Base-by-base conservation (phyloP, 1,139 yeast genomes). In the Magnusiomyces ingens region DNA sequence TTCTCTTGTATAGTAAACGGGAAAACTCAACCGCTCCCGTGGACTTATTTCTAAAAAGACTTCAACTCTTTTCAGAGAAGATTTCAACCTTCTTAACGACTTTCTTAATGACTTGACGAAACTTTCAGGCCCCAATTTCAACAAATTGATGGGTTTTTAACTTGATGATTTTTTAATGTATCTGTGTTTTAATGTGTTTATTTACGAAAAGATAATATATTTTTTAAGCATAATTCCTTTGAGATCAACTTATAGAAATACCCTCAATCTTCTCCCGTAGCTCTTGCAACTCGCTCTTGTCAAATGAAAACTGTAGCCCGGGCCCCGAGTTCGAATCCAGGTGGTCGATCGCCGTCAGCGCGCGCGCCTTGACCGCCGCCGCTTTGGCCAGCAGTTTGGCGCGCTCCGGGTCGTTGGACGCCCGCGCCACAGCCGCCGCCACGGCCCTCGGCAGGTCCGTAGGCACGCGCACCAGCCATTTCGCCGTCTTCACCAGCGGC, bases 1-100 rank as follows among this genome's bases (percentile, higher is more conserved):
- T 38, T 11, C 36, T 8, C 32, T 50, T 47, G 19, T 19, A 36
- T 21, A 47, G 48, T 52, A 52, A 52, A 52, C 55, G 50, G 52
- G 32, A 22, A 19, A n/a, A 35, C 22, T 41, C 42, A 26, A 26
- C 32, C 32, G 32, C 32, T 26, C 32, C 32, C 32, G 32, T 26
- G 32, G 32, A 26, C 32, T 26, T 8, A 26, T 26, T 26, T 26
- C 32, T 26, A 26, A 26, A 26, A 35, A 22, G 32, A 26, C 32
- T 26, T 26, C 32, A 26, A 26, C 32, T 26, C 32, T 26, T 26
- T 35, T 45, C 18, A n/a, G 32, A n/a, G 37, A 29, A 11, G 38
- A 35, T 45, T 45, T 45, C 48, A 32, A 45, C 40, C 35, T 45
- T 22, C 29, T 37, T 45, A 32, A 32, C 40, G 48, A 32, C 48